These are phyloP conservation scores for Xanthoconium separans DNA, from an alignment of 1,284 basidiomycete genomes.

Conservation along the genomic window DNA sequence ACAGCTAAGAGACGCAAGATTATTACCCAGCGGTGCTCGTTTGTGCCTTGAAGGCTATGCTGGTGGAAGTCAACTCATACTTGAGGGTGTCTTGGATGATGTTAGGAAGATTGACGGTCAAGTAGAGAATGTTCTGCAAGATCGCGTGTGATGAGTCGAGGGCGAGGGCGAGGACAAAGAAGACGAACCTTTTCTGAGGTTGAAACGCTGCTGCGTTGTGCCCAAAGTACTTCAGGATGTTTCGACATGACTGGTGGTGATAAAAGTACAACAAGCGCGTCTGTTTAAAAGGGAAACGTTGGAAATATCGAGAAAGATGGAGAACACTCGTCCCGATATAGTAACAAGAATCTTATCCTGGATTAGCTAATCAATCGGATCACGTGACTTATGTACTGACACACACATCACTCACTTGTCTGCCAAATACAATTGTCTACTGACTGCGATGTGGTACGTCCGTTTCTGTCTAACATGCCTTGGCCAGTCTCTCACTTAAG, in stretches of 20 bases:
- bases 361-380: no score
- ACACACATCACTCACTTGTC: background rate
- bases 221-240: slow-evolving; percentile 90
- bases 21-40: slow-evolving; percentile 59
- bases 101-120: slow-evolving; percentile 85
- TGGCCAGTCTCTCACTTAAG: background rate
- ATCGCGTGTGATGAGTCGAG: slow-evolving; percentile 3
- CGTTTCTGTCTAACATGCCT: background rate
- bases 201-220: slow-evolving; percentile 76
- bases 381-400: slow-evolving; percentile 36
- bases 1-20: background rate
- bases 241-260: slow-evolving; percentile 40
- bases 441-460: slow-evolving; percentile 23
- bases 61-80: slow-evolving; percentile 62
- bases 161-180: background rate
- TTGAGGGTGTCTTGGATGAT: slow-evolving; percentile 63
- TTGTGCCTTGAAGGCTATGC: slow-evolving; percentile 69
- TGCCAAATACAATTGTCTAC: background rate
- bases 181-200: slow-evolving; percentile 65
- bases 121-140: slow-evolving; percentile 74
- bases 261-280: slow-evolving; percentile 1
- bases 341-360: no score
- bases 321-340: slow-evolving; percentile 33
- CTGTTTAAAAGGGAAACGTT: slow-evolving; percentile 11
- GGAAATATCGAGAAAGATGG: slow-evolving; percentile 38